These are phyloP conservation scores for Aegilops sharonensis DNA, from an alignment of 176 grass and related monocot genomes.

Conservation along the genomic window DNA sequence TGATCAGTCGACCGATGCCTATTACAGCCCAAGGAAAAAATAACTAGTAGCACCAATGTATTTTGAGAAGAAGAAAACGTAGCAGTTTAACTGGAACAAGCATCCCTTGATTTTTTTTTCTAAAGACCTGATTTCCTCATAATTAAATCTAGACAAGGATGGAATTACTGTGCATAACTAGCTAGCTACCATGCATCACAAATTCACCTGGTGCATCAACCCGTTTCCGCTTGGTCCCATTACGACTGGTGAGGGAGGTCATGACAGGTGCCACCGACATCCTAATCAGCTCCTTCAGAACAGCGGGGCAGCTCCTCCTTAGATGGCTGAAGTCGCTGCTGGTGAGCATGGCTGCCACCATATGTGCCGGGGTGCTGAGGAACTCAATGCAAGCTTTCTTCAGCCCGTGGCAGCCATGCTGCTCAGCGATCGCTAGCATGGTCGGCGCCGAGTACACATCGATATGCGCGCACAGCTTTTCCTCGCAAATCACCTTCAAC, in stretches of 20 bases:
- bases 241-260: neutral
- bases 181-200: neutral
- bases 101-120: too few relatives aligned
- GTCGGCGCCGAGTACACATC: neutral
- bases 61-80: too few relatives aligned
- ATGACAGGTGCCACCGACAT: neutral
- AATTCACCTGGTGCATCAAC: neutral
- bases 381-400: too few relatives aligned
- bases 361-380: neutral
- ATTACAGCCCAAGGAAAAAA: too few relatives aligned
- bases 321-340: neutral
- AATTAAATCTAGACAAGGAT: too few relatives aligned
- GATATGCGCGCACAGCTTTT: neutral
- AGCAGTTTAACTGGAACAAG: too few relatives aligned
- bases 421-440: neutral
- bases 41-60: too few relatives aligned
- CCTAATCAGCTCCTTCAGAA: neutral
- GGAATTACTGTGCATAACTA: neutral
- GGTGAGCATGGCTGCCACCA: neutral
- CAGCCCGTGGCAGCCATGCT: neutral
- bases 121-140: too few relatives aligned
- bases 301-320: neutral
- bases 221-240: neutral
- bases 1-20: too few relatives aligned
- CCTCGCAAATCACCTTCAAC: neutral